phyloP scores from a whole-genome alignment of 345 rosid genomes.

The Eucalyptus regnans region DNA sequence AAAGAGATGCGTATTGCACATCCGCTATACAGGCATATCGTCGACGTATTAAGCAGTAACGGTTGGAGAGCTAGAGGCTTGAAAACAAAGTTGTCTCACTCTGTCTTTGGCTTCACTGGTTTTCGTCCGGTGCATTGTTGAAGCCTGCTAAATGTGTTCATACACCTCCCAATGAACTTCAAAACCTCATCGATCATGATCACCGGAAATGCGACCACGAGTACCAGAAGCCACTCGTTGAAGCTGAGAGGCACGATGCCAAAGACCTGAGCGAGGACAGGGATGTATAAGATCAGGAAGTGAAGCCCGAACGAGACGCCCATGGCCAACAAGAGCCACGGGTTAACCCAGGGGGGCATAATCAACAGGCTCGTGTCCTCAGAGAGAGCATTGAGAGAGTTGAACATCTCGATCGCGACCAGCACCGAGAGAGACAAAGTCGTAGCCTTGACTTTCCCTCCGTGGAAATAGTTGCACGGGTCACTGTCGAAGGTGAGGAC shows the following conservation, averaged over 20 bases:
- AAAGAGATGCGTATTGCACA: background rate
- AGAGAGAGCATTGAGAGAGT: conserved; percentile 66
- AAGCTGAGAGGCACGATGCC: conserved; percentile 62
- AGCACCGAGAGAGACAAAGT: conserved; percentile 62
- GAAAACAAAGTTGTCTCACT: conserved; percentile 3
- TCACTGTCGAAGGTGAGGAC: conserved; percentile 25
- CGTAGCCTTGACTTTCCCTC: conserved; percentile 57
- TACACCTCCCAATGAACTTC: conserved; percentile 31
- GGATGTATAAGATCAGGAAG: conserved; percentile 55
- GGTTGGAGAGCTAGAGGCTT: background rate
- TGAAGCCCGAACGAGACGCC: conserved; percentile 49
- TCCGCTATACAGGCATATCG: background rate
- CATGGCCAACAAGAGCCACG: conserved; percentile 63
- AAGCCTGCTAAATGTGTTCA: background rate
- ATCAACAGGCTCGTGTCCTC: conserved; percentile 55
- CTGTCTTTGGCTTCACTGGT: conserved; percentile 26
- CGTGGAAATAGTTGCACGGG: conserved; percentile 54
- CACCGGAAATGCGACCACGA: conserved; percentile 51
- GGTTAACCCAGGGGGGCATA: conserved; percentile 84
- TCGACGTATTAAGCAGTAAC: background rate
- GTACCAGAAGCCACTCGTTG: conserved; percentile 58
- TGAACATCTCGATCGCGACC: conserved; percentile 77
- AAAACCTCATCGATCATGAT: conserved; percentile 51
- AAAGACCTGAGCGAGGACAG: conserved; percentile 53
- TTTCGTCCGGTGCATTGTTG: conserved; percentile 1